Percentiles rank a stretch among this genome's conserved stretches.
Evolutionary conservation across 2,329 filamentous ascomycete species (phyloP).

Genomic region (Cordyceps militaris): DNA sequence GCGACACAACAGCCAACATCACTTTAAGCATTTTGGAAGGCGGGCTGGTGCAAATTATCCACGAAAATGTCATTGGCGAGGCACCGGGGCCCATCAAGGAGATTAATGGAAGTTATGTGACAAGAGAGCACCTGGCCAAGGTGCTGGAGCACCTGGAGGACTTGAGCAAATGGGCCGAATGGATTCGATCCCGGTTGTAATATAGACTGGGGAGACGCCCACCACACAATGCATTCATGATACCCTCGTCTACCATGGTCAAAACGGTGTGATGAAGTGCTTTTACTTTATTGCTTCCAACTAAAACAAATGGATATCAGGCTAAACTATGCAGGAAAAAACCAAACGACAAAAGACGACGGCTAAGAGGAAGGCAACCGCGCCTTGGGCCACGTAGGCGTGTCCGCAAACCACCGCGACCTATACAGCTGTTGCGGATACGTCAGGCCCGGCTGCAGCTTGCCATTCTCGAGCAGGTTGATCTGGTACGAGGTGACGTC

Average conservation of each 20-base stretch:
- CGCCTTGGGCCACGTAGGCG: constrained; percentile 11
- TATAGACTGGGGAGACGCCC: constrained; percentile 12
- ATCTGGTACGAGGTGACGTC: constrained; percentile 8
- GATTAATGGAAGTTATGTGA: constrained; percentile 19
- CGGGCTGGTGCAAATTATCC: constrained; percentile 49
- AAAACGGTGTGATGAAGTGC: background rate
- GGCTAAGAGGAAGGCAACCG: background rate
- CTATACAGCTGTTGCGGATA: constrained; percentile 3
- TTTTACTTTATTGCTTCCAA: background rate
- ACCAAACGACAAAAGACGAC: background rate
- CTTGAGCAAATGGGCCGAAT: constrained; percentile 47
- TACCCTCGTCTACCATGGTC: background rate
- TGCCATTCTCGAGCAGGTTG: background rate
- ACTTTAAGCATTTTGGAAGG: constrained; percentile 53
- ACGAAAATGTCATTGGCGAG: constrained; percentile 43
- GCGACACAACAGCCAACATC: constrained; percentile 41
- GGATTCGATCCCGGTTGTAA: constrained; percentile 37
- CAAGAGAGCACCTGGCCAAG: constrained; percentile 36
- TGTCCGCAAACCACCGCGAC: constrained; percentile 7
- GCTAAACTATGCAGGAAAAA: background rate
- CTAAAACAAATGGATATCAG: constrained; percentile 2
- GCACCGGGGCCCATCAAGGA: constrained; percentile 28
- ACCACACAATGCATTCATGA: background rate
- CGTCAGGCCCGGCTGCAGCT: background rate
- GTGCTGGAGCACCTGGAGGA: constrained; percentile 45